Base-by-base conservation (phyloP, 2,329 filamentous ascomycete genomes). In the Diplodia intermedia region DNA sequence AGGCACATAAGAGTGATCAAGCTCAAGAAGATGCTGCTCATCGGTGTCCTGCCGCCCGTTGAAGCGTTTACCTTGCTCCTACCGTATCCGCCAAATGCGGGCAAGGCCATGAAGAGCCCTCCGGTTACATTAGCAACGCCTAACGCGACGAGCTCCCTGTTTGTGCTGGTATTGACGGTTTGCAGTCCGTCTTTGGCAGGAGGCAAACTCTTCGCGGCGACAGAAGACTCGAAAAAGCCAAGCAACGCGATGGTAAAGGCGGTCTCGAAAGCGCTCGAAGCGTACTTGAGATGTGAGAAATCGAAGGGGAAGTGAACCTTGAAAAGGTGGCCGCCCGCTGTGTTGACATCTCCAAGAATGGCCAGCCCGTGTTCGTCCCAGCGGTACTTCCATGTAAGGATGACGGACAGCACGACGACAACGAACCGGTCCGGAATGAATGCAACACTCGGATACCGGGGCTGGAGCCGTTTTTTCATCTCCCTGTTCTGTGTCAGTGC, bases 221-320 rank as follows among this genome's bases (percentile, higher is more conserved):
- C 93, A 0, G 93, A 97, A 2, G 93, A 97, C 79, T 99, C 95
- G 74, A 99, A 99, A 80, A 99, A 99, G n/a, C 95, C 95, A 0
- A 99, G 88, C 29, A 99, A 85, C 0, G 94, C 93, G 71, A 99
- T 97, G 66, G 98, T 85, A 75, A 99, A 97, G 0, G 93, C 91
- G 0, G 95, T 98, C 63, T 92, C 90, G 86, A 98, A 91, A 47
- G 93, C 91, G 70, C 93, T 91, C 26, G 91, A 90, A 66, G 96
- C 91, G 76, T 97, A 91, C 29, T 88, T 86, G 84, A 98, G 89
- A 72, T 96, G 88, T 5, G 87, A 84, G 2, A 87, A 81, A 71
- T 89, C 88, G 74, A 97, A 95, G 0, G 95, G 94, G 86, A 94
- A 97, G 70, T 91, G 89, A 72, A 97, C 93, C 2, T 88, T 84